Conservation (phyloP, 2,329 filamentous ascomycete species). For the Talaromyces pinophilus region DNA sequence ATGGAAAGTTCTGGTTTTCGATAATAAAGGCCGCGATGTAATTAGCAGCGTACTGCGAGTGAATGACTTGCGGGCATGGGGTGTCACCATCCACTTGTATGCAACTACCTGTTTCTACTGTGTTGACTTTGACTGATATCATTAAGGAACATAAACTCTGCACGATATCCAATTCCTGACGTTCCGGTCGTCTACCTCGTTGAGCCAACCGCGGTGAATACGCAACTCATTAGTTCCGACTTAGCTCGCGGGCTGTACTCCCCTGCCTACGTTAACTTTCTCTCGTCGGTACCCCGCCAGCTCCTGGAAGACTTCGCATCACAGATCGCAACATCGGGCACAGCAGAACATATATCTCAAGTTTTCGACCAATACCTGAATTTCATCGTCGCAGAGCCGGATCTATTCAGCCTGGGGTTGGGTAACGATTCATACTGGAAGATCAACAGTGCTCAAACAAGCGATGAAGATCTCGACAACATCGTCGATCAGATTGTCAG, state of each 20-base stretch:
- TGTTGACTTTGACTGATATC: conserved; percentile 27
- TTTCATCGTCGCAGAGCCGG: conserved; percentile 93
- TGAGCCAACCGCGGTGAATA: conserved; percentile 79
- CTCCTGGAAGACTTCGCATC: conserved; percentile 92
- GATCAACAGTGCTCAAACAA: conserved; percentile 89
- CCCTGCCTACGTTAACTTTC: conserved; percentile 94
- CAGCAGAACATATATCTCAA: conserved; percentile 85
- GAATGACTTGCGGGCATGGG: conserved; percentile 87
- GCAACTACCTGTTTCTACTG: conserved; percentile 28
- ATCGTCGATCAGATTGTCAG: conserved; percentile 91
- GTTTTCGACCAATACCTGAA: conserved; percentile 97
- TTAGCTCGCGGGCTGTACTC: conserved; percentile 85
- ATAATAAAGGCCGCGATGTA: conserved; percentile 86
- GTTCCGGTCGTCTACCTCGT: conserved; percentile 96
- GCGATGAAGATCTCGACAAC: conserved; percentile 83
- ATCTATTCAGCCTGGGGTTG: conserved; percentile 92
- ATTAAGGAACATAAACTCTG: conserved; percentile 72
- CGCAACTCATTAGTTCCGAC: conserved; percentile 80
- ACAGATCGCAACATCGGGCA: conserved; percentile 79
- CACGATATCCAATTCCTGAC: conserved; percentile 88
- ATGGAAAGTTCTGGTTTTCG: conserved; percentile 97
- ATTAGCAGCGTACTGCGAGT: conserved; percentile 95
- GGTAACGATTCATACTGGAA: conserved; percentile 93
- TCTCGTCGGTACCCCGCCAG: conserved; percentile 86
- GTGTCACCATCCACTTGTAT: conserved; percentile 95